Evolutionary conservation across 805 yeast species (phyloP).

Genomic region (Metschnikowia dekortorum): DNA sequence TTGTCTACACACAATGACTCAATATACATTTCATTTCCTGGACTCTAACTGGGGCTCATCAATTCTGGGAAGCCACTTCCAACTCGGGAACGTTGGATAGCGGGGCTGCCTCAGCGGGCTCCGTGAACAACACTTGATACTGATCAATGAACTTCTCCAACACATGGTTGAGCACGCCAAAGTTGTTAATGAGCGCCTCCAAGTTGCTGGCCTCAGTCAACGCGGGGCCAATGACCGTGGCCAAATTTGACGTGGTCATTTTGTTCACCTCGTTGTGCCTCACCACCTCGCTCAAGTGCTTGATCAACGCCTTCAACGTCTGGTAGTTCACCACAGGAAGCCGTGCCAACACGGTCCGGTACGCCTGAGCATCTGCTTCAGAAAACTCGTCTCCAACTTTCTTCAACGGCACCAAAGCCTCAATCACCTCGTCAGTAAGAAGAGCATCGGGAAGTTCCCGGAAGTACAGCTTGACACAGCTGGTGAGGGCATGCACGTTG

Average conservation of each 20-base stretch:
- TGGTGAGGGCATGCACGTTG: constrained; percentile 83
- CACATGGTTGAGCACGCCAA: constrained; percentile 52
- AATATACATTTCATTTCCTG: neutral
- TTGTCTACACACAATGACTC: neutral
- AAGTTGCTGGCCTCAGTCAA: constrained; percentile 53
- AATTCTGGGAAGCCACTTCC: neutral
- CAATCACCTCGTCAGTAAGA: constrained; percentile 63
- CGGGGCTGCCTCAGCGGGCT: neutral
- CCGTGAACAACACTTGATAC: constrained; percentile 25
- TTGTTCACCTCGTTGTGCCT: constrained; percentile 64
- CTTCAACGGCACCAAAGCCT: constrained; percentile 45
- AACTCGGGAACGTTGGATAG: neutral
- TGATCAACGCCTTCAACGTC: constrained; percentile 60
- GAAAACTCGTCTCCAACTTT: constrained; percentile 17
- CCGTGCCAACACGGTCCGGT: constrained; percentile 28
- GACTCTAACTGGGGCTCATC: too few relatives aligned
- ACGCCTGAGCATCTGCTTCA: constrained; percentile 10
- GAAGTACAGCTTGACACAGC: constrained; percentile 77
- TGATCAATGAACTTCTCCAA: constrained; percentile 48
- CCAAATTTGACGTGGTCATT: constrained; percentile 86
- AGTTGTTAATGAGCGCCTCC: constrained; percentile 42
- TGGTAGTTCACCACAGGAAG: constrained; percentile 67
- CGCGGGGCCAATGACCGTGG: constrained; percentile 78
- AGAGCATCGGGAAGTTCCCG: constrained; percentile 86
- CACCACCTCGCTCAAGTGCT: constrained; percentile 68